These are phyloP conservation scores for Suhomyces ambrosiae DNA, from an alignment of 1,139 yeast species.

Conservation along the genomic window DNA sequence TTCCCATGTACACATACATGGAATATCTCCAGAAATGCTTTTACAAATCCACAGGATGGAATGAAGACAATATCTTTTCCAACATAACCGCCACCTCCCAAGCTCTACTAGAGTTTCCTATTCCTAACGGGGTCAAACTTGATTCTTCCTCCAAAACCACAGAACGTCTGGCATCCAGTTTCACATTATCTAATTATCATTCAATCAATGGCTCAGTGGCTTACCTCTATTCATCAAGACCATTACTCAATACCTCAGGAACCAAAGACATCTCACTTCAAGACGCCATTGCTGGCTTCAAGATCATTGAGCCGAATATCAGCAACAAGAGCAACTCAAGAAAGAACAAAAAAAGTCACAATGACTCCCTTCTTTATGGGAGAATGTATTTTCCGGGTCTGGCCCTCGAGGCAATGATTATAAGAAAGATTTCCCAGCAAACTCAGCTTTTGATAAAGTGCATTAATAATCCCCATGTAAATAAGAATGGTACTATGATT, in stretches of 20 bases:
- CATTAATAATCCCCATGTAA: conserved; percentile 67
- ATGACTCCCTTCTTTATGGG: conserved; percentile 57
- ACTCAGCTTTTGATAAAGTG: conserved; percentile 75
- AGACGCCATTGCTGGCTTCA: conserved; percentile 78
- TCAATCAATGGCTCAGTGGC: conserved; percentile 81
- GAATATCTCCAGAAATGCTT: conserved; percentile 78
- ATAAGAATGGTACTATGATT: conserved; percentile 61
- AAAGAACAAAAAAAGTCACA: neutral
- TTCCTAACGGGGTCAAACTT: conserved; percentile 70
- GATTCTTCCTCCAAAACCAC: conserved; percentile 76
- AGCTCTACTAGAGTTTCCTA: conserved; percentile 69
- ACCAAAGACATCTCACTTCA: conserved; percentile 62
- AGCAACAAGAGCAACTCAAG: conserved; percentile 3
- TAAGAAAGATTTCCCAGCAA: conserved; percentile 60
- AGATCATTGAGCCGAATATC: conserved; percentile 52
- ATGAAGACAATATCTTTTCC: conserved; percentile 73
- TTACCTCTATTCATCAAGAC: conserved; percentile 71
- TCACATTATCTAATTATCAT: conserved; percentile 69
- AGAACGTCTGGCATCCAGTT: conserved; percentile 70
- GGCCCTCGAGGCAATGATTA: conserved; percentile 84
- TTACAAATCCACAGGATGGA: conserved; percentile 71
- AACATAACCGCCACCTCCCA: conserved; percentile 70
- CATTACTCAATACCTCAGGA: conserved; percentile 53
- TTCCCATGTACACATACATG: conserved; percentile 75
- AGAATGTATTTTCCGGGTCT: conserved; percentile 88